Conservation (phyloP, 257 asterid species). For the Lithospermum erythrorhizon region DNA sequence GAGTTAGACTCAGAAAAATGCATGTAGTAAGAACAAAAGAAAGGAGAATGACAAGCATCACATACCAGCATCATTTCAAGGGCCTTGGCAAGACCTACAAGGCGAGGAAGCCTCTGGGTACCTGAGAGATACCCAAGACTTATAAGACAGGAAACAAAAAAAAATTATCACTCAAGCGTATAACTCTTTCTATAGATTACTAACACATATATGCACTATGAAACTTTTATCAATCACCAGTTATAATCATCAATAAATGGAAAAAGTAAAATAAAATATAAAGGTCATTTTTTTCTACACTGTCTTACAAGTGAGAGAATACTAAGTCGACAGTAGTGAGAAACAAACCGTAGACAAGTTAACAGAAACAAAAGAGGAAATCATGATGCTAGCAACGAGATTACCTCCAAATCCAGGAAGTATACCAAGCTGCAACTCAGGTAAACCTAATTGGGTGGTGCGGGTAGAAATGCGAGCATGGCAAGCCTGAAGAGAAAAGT, state of each 20-base stretch:
- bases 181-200: background rate
- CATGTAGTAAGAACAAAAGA: slow-evolving; percentile 2
- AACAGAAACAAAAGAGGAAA: background rate
- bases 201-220: background rate
- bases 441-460: slow-evolving; percentile 80
- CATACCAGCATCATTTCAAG: slow-evolving; percentile 97
- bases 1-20: background rate
- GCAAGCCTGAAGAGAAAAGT: slow-evolving; percentile 55
- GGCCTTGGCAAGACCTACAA: slow-evolving; percentile 85
- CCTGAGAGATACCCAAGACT: slow-evolving; percentile 34
- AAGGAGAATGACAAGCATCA: slow-evolving; percentile 4
- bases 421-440: slow-evolving; percentile 93
- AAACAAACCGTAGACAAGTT: background rate
- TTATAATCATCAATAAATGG: background rate
- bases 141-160: background rate
- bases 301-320: background rate
- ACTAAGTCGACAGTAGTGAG: background rate
- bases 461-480: slow-evolving; percentile 94
- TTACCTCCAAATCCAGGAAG: slow-evolving; percentile 99
- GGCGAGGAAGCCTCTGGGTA: slow-evolving; percentile 98
- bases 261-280: background rate
- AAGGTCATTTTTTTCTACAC: background rate
- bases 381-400: background rate
- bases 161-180: background rate
- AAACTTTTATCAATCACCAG: background rate